phyloP scores from a whole-genome alignment of 805 yeast species.

The Spathaspora sp. region DNA sequence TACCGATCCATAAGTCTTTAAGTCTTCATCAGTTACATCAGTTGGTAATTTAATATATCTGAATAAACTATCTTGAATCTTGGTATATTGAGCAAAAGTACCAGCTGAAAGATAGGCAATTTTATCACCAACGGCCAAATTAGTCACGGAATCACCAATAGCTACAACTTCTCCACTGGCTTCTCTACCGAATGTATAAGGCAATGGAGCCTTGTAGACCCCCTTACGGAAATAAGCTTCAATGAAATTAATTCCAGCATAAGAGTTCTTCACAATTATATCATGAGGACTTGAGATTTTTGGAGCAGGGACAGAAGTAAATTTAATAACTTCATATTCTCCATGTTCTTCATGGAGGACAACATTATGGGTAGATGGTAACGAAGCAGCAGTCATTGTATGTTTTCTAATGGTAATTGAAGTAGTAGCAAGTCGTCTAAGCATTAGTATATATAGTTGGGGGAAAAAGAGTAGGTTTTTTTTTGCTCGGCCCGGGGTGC shows the following conservation, averaged over 20 bases:
- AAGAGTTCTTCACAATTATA: conserved; percentile 67
- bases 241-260: conserved; percentile 78
- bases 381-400: conserved; percentile 25
- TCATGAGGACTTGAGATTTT: conserved; percentile 47
- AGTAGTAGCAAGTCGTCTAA: not conserved
- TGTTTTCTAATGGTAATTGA: not conserved
- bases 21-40: conserved; percentile 42
- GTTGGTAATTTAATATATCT: conserved; percentile 44
- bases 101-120: conserved; percentile 51
- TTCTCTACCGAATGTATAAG: conserved; percentile 69
- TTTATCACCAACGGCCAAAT: conserved; percentile 63
- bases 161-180: conserved; percentile 69
- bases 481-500: too few relatives aligned
- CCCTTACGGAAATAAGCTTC: conserved; percentile 84
- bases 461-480: too few relatives aligned
- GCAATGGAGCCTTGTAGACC: conserved; percentile 57
- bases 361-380: conserved; percentile 55
- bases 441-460: not conserved
- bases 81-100: conserved; percentile 75
- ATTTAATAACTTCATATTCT: conserved; percentile 53
- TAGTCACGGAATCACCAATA: conserved; percentile 54
- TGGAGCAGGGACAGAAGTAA: conserved; percentile 57
- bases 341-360: conserved; percentile 56
- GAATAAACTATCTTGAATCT: conserved; percentile 27
- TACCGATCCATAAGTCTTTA: conserved; percentile 57